Conservation (phyloP, 1,284 basidiomycete species). For the Ganoderma lingzhi region DNA sequence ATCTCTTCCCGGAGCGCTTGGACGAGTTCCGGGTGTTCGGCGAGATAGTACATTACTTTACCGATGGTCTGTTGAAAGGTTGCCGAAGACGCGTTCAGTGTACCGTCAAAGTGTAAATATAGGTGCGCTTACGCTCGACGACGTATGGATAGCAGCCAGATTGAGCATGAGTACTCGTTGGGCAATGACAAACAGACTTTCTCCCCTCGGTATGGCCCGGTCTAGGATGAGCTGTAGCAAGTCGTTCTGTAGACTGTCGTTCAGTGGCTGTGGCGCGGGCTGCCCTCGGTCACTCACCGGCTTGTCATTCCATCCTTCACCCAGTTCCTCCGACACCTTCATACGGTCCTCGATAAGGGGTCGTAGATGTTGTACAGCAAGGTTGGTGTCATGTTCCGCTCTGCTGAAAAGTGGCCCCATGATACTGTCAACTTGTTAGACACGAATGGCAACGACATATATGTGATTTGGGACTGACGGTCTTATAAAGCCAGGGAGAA, state of each 20-base stretch:
- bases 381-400: not conserved
- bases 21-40: conserved; percentile 49
- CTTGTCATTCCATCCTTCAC: not conserved
- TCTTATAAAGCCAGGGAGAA: conserved; percentile 16
- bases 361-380: not conserved
- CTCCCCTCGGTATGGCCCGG: conserved; percentile 40
- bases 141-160: conserved; percentile 50
- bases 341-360: not conserved
- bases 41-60: conserved; percentile 49
- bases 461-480: not conserved
- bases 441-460: not conserved
- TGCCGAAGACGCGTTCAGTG: not conserved
- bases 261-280: not conserved
- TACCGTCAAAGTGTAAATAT: not conserved
- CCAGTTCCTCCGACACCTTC: not conserved
- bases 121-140: conserved; percentile 42
- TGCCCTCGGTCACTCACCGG: not conserved
- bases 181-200: conserved; percentile 42
- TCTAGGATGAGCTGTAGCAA: conserved; percentile 55
- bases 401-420: not conserved
- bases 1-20: conserved; percentile 56
- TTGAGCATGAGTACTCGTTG: conserved; percentile 53
- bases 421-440: not conserved
- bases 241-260: conserved; percentile 43
- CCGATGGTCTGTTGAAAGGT: conserved; percentile 42